A percentile compares a stretch with the other conserved stretches of the same genome.
These are phyloP conservation scores for Linnemannia exigua DNA, from an alignment of 192 early-diverging fungal species.

Conservation along the genomic window DNA sequence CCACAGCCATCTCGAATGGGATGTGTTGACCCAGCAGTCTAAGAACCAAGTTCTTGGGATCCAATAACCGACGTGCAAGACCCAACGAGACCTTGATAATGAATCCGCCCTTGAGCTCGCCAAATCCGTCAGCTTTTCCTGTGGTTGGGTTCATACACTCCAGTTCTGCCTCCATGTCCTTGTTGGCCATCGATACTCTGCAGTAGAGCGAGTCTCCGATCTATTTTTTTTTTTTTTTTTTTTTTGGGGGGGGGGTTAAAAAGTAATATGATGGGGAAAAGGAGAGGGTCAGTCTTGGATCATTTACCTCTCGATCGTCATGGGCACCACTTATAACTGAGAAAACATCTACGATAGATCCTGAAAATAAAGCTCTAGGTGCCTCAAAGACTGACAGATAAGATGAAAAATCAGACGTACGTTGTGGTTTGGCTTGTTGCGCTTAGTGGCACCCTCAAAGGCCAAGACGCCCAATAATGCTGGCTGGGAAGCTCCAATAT, in stretches of 20 bases:
- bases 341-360: not conserved
- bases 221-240: no score
- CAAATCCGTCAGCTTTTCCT: conserved; percentile 90
- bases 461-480: conserved; percentile 85
- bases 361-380: not conserved
- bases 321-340: not conserved
- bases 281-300: not conserved
- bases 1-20: conserved; percentile 91
- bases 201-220: conserved; percentile 87
- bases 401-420: conserved; percentile 40
- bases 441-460: conserved; percentile 95
- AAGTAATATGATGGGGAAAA: not conserved
- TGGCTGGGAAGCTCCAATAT: conserved; percentile 93
- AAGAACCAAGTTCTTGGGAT: conserved; percentile 80
- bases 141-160: conserved; percentile 89
- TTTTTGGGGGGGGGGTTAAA: no score
- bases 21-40: conserved; percentile 75
- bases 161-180: conserved; percentile 98
- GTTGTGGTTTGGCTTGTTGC: conserved; percentile 88
- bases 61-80: conserved; percentile 73
- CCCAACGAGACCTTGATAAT: conserved; percentile 88
- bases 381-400: no score
- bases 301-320: no score
- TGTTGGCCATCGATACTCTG: conserved; percentile 88
- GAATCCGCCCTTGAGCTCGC: conserved; percentile 88